phyloP scores from a whole-genome alignment of 179 eudicot species.

The Dionaea muscipula region DNA sequence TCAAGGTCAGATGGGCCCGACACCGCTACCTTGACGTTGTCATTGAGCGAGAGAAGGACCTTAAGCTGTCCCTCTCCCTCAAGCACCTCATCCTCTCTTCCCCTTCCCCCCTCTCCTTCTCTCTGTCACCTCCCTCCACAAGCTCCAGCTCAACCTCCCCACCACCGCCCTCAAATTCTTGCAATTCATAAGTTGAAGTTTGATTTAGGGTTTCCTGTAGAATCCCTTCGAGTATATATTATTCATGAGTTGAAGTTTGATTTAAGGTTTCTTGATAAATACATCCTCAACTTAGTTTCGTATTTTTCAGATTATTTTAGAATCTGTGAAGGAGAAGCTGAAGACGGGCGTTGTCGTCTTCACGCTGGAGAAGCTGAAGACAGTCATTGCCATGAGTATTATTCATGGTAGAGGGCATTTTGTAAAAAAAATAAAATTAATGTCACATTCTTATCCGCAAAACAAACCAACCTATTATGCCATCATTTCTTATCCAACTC shows the following conservation, averaged over 20 bases:
- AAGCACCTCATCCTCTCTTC: conserved; percentile 21
- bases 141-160: not conserved
- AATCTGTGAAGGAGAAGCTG: conserved; percentile 20
- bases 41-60: conserved; percentile 23
- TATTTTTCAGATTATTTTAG: conserved; percentile 45
- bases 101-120: conserved; percentile 16
- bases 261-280: conserved; percentile 27
- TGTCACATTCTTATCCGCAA: too few relatives aligned
- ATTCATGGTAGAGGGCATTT: too few relatives aligned
- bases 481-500: too few relatives aligned
- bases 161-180: conserved; percentile 20
- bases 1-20: conserved; percentile 25
- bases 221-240: conserved; percentile 23
- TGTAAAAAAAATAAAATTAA: too few relatives aligned
- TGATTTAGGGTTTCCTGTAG: conserved; percentile 33
- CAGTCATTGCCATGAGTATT: too few relatives aligned
- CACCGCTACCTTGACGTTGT: conserved; percentile 20
- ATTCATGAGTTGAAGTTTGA: conserved; percentile 26
- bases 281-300: conserved; percentile 20
- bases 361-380: not conserved
- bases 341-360: not conserved
- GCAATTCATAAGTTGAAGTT: conserved; percentile 21
- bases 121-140: conserved; percentile 4
- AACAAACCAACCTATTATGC: too few relatives aligned
- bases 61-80: conserved; percentile 19